Evolutionary conservation across 2,329 filamentous ascomycete species (phyloP), one percentile per base, ranked within the genome.

Genomic region (Plenodomus lindquistii): DNA sequence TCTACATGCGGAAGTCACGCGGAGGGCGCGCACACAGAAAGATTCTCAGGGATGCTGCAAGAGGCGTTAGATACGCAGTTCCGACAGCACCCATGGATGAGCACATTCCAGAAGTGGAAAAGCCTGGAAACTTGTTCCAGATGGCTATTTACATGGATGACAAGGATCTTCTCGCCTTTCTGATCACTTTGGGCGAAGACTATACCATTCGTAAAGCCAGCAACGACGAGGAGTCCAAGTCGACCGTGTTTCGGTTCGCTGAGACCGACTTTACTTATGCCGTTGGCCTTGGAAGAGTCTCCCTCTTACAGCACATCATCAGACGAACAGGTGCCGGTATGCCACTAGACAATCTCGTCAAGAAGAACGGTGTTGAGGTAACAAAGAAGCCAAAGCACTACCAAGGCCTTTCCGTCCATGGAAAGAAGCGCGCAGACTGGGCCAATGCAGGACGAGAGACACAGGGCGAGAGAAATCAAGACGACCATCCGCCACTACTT

Each of bases 381-480:
- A 77, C 82, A 44, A 76, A 82, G 55, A 88, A 86, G 67, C 83
- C 88, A 1, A 80, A 81, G 46, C 89, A 83, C 67, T 95, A 95
- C 64, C 87, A 89, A 69, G 90, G 90, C 0, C 37, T 54, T 10
- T 55, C 65, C 42, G 61, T 95, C 1, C 85, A 88, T 55, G 89
- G 89, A 2, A 85, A 84, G 69, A 92, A 92, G 70, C 77, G 84
- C 40, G 75, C 77, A 27, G 89, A 92, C 59, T 95, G 89, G 90
- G 87, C 59, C 35, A 54, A 57, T 21, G 49, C 49, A 48, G 52
- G 52, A 21, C 40, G 54, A 31, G 52, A 52, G n/a, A 40, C 27
- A 2, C 42, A 52, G 22, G 29, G 36, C 15, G 42, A 50, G 31
- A 19, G 45, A 17, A 18, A 37, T 13, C 46, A 44, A 3, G 49